Percentiles rank a stretch among this genome's conserved stretches.
Evolutionary conservation across 305 asterid species (phyloP).

Genomic region (Withania somnifera): DNA sequence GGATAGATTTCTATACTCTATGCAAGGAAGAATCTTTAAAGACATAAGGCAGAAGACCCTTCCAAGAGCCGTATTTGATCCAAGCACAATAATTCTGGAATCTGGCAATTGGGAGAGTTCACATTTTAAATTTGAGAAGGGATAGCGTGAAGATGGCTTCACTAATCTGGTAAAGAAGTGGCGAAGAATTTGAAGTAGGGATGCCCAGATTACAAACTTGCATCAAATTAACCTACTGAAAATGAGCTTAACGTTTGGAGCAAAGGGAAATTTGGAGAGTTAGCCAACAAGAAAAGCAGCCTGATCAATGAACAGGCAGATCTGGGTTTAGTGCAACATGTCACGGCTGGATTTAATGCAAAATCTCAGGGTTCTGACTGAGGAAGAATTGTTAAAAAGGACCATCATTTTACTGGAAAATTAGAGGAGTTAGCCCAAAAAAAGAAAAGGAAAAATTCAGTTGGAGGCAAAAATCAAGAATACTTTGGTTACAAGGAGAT

Average conservation of each 20-base stretch:
- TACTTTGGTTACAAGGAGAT: not conserved
- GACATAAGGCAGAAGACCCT: not conserved
- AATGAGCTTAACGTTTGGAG: not conserved
- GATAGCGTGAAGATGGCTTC: not conserved
- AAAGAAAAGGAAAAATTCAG: not conserved
- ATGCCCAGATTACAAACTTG: not conserved
- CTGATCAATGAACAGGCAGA: not conserved
- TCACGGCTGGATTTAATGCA: not conserved
- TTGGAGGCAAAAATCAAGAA: not conserved
- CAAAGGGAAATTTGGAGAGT: not conserved
- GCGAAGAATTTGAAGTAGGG: not conserved
- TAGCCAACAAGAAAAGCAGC: not conserved
- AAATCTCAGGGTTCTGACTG: not conserved
- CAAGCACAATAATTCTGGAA: not conserved
- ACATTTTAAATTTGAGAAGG: too few species aligned
- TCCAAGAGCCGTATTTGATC: not conserved
- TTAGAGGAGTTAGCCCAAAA: not conserved
- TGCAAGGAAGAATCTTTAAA: not conserved
- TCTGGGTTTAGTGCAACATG: not conserved
- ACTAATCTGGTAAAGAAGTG: not conserved
- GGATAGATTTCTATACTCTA: too few species aligned
- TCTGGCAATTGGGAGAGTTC: too few species aligned
- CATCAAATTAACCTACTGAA: not conserved
- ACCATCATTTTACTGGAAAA: not conserved
- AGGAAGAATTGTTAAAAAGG: not conserved